Conservation (phyloP, 441 rosid species). For the Aleurites moluccanus region DNA sequence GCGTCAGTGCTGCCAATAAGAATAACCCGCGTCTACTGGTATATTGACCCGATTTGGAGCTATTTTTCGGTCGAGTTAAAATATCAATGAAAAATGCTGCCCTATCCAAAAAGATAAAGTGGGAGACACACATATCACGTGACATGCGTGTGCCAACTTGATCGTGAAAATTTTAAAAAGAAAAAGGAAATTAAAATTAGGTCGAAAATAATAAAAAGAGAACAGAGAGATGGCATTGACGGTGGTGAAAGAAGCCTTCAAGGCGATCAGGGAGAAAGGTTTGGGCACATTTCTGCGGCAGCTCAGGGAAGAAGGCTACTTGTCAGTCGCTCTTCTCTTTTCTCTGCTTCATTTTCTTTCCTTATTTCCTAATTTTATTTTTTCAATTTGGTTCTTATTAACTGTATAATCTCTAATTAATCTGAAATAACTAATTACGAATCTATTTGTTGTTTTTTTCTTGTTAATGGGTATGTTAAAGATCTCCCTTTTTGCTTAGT, state of each 20-base stretch:
- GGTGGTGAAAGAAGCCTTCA: conserved; percentile 67
- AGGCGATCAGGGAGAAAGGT: conserved; percentile 73
- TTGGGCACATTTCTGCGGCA: conserved; percentile 57
- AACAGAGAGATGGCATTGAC: conserved; percentile 61
- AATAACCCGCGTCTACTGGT: conserved; percentile 6
- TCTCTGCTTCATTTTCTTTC: not conserved
- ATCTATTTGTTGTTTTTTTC: not conserved
- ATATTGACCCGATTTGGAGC: not conserved
- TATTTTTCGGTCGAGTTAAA: not conserved
- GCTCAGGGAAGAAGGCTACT: conserved; percentile 71
- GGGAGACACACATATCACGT: no score
- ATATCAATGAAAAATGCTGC: no score
- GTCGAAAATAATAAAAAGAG: not conserved
- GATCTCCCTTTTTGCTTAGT: not conserved
- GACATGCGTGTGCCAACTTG: no score
- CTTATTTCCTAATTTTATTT: not conserved
- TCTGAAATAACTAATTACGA: not conserved
- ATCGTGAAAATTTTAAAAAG: not conserved
- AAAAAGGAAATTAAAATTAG: not conserved
- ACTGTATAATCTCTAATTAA: not conserved
- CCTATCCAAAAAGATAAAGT: no score
- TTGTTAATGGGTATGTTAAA: not conserved
- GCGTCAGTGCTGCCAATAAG: conserved; percentile 10
- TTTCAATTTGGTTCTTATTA: not conserved
- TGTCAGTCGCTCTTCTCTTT: conserved; percentile 39